A percentile compares a stretch with the other conserved stretches of the same genome.
phyloP scores from a whole-genome alignment of 1,284 basidiomycete genomes.

The Xanthoconium separans region DNA sequence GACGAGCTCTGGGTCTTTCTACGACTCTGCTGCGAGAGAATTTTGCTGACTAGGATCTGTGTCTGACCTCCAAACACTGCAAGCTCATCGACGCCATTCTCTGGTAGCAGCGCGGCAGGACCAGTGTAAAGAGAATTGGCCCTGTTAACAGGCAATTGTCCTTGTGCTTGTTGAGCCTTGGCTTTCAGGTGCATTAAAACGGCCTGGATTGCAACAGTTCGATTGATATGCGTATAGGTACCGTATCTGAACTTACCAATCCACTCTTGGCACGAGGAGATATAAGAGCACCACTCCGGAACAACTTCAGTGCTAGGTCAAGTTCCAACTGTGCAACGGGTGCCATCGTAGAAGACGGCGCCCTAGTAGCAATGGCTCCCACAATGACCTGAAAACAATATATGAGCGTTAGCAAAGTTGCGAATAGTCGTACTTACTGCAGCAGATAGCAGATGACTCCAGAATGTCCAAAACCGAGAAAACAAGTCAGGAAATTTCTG shows the following conservation, averaged over 20 bases:
- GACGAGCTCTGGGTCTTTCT: constrained; percentile 19
- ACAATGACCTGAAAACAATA: constrained; percentile 47
- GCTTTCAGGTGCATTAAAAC: constrained; percentile 47
- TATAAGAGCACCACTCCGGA: constrained; percentile 46
- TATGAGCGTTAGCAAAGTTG: constrained; percentile 13
- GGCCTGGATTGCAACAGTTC: constrained; percentile 34
- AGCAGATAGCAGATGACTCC: constrained; percentile 56
- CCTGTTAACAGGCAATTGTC: constrained; percentile 40
- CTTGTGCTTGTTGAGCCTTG: constrained; percentile 47
- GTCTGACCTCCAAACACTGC: constrained; percentile 68
- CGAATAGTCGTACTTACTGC: constrained; percentile 38
- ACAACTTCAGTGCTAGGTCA: constrained; percentile 53
- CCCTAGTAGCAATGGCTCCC: constrained; percentile 53
- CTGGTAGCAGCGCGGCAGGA: constrained; percentile 33
- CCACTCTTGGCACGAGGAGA: constrained; percentile 52
- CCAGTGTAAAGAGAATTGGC: constrained; percentile 16
- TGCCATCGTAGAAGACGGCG: constrained; percentile 58
- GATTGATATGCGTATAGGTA: not conserved
- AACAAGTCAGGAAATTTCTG: constrained; percentile 55
- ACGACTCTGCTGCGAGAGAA: constrained; percentile 38
- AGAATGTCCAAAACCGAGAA: constrained; percentile 51
- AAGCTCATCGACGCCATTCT: constrained; percentile 60
- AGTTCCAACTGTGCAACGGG: constrained; percentile 56
- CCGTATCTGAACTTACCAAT: constrained; percentile 37
- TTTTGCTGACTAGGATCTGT: constrained; percentile 52